phyloP scores from a whole-genome alignment of 129 eudicot genomes.

The Flaveria ramosissima region DNA sequence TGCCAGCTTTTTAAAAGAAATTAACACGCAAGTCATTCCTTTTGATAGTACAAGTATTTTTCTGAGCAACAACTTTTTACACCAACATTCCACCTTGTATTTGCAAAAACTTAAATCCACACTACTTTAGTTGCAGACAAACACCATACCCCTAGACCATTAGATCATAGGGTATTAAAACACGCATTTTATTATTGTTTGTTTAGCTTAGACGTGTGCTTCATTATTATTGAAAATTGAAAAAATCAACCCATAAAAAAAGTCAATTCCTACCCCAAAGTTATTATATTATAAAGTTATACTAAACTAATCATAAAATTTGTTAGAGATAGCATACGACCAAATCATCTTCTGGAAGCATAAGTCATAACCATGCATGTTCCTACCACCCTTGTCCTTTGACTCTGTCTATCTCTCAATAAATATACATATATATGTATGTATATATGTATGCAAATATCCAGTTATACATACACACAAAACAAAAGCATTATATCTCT shows the following conservation, averaged over 20 bases:
- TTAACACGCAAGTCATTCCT: not conserved
- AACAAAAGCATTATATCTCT: not conserved
- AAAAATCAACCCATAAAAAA: conserved; percentile 1
- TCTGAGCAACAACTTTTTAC: too few relatives aligned
- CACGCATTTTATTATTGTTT: not conserved
- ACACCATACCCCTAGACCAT: not conserved
- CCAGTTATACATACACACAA: not conserved
- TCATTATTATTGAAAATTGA: not conserved
- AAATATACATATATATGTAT: not conserved
- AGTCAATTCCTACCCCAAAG: conserved; percentile 18
- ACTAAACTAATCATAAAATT: not conserved
- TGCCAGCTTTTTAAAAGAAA: too few relatives aligned
- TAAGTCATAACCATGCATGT: not conserved
- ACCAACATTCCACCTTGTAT: too few relatives aligned
- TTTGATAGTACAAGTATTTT: not conserved
- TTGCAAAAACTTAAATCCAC: too few relatives aligned
- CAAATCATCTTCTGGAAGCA: conserved; percentile 22
- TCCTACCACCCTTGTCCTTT: not conserved
- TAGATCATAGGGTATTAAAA: too few relatives aligned
- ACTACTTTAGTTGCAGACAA: too few relatives aligned
- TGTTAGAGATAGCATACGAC: not conserved
- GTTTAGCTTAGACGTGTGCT: conserved; percentile 5
- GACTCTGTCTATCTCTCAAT: not conserved
- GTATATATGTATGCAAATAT: not conserved
- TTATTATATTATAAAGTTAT: not conserved